Conservation (phyloP, 1,284 basidiomycete species). For the Ceratobasidium sp. region DNA sequence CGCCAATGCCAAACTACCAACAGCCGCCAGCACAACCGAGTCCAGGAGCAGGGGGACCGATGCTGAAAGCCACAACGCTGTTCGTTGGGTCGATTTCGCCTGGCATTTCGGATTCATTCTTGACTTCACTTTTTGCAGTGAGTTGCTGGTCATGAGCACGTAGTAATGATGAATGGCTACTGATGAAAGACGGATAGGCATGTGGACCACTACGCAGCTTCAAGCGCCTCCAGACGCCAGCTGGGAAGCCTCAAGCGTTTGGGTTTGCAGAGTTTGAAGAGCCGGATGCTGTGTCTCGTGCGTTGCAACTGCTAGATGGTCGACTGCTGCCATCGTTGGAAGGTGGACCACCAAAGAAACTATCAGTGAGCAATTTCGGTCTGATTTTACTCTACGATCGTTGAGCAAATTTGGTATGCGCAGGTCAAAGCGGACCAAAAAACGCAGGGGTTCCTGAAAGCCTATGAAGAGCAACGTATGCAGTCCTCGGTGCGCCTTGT, state of each 20-base stretch:
- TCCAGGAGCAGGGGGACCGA: constrained; percentile 66
- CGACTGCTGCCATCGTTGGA: constrained; percentile 89
- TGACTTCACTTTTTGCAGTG: constrained; percentile 83
- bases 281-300: constrained; percentile 88
- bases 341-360: constrained; percentile 85
- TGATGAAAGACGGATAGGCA: constrained; percentile 65
- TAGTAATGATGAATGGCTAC: neutral
- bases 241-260: constrained; percentile 93
- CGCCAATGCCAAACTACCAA: constrained; percentile 78
- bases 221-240: constrained; percentile 89
- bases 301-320: constrained; percentile 82
- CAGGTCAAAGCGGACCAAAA: constrained; percentile 95
- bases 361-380: constrained; percentile 74
- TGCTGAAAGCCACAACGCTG: constrained; percentile 56
- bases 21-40: constrained; percentile 87
- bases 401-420: constrained; percentile 50
- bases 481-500: constrained; percentile 76
- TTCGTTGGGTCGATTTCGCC: constrained; percentile 97
- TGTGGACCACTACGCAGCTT: constrained; percentile 90
- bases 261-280: constrained; percentile 95
- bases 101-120: constrained; percentile 84
- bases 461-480: constrained; percentile 83
- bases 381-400: constrained; percentile 40
- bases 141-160: constrained; percentile 55
- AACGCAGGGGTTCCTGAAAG: constrained; percentile 86